These are phyloP conservation scores for Pleochaeta shiraiana DNA, from an alignment of 2,329 filamentous ascomycete species.

Conservation along the genomic window DNA sequence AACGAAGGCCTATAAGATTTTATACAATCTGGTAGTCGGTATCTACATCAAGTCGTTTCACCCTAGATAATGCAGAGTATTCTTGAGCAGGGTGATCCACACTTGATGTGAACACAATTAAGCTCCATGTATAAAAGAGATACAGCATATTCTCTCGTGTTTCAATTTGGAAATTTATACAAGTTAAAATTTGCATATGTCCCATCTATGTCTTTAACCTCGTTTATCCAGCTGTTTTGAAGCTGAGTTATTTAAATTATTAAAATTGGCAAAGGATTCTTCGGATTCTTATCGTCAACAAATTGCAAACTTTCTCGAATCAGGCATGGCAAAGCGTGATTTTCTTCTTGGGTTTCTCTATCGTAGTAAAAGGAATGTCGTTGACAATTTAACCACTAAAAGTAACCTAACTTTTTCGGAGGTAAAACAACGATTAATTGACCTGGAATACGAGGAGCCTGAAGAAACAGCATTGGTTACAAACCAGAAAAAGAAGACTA, in stretches of 20 bases:
- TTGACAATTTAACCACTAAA: too few species aligned
- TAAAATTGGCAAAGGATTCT: too few species aligned
- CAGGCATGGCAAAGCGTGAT: background rate
- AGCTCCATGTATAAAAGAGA: too few species aligned
- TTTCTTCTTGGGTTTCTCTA: background rate
- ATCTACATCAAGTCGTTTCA: background rate
- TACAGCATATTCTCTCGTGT: too few species aligned
- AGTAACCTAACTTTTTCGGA: too few species aligned
- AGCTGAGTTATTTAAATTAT: background rate
- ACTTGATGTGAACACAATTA: background rate
- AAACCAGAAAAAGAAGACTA: too few species aligned
- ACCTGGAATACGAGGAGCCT: too few species aligned
- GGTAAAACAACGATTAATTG: too few species aligned
- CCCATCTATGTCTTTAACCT: background rate
- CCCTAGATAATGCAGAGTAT: background rate
- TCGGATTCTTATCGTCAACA: too few species aligned
- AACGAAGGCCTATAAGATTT: background rate
- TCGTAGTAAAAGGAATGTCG: too few species aligned
- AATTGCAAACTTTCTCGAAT: background rate
- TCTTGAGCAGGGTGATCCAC: background rate
- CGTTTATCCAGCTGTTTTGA: too few species aligned
- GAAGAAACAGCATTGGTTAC: too few species aligned
- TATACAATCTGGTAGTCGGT: background rate
- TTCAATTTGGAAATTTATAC: background rate
- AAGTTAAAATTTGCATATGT: background rate